Evolutionary conservation across 2,329 filamentous ascomycete genomes (phyloP).

Genomic region (Diaporthe caulivora): DNA sequence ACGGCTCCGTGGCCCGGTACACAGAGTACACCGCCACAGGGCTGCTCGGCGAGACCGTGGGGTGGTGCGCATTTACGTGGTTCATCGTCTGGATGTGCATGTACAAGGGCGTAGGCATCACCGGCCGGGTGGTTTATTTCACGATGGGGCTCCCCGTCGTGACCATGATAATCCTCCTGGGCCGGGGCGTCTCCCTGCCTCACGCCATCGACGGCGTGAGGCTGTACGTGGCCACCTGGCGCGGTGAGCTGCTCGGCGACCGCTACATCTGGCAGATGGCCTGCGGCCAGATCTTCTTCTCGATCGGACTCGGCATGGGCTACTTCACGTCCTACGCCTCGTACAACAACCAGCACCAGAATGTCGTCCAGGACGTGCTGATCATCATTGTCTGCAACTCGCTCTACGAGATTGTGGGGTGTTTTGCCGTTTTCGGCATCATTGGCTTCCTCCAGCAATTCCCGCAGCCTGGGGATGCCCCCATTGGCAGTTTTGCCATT

Average conservation of each 20-base stretch:
- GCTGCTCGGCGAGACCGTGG: neutral
- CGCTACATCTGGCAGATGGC: slow-evolving; percentile 14
- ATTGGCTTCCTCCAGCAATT: slow-evolving; percentile 3
- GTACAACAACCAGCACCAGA: slow-evolving; percentile 24
- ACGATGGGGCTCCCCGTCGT: slow-evolving; percentile 10
- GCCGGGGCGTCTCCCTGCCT: neutral
- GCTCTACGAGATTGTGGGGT: slow-evolving; percentile 11
- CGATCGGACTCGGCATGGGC: slow-evolving; percentile 8
- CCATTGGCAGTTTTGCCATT: neutral
- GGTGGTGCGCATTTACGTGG: slow-evolving; percentile 13
- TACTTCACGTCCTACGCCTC: slow-evolving; percentile 13
- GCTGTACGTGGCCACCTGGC: slow-evolving; percentile 8
- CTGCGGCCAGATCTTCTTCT: slow-evolving; percentile 6
- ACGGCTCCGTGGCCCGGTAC: neutral
- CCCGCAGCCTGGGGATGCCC: slow-evolving; percentile 1
- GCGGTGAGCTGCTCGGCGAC: neutral
- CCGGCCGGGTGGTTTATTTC: slow-evolving; percentile 2
- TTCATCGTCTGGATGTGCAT: slow-evolving; percentile 1
- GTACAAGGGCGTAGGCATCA: neutral
- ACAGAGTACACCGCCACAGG: neutral
- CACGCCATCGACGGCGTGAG: neutral
- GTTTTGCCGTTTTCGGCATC: neutral
- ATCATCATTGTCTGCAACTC: slow-evolving; percentile 8
- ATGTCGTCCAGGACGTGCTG: neutral
- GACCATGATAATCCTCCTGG: neutral